Percentiles rank a stretch among this genome's conserved stretches.
Conservation (phyloP, 305 asterid genomes). For the Fraxinus dipetala region DNA sequence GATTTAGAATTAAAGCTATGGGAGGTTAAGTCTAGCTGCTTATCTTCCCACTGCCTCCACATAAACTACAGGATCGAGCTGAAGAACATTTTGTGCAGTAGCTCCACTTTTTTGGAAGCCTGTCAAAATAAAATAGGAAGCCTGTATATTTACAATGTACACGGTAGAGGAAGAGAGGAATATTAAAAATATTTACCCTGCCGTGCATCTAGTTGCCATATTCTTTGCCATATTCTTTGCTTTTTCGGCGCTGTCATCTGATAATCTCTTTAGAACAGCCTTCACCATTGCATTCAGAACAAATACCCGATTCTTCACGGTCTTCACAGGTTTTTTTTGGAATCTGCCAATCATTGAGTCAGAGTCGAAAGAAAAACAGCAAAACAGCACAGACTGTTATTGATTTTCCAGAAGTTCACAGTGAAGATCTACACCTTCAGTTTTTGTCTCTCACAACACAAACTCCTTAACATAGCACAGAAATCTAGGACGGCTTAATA, state of each 20-base stretch:
- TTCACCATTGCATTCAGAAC: conserved; percentile 79
- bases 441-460: neutral
- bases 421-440: neutral
- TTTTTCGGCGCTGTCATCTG: conserved; percentile 56
- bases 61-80: conserved; percentile 60
- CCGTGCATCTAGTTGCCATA: conserved; percentile 73
- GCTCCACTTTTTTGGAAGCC: conserved; percentile 91
- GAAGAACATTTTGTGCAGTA: conserved; percentile 88
- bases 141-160: neutral
- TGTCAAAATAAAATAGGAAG: conserved; percentile 42
- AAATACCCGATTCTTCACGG: conserved; percentile 68
- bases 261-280: conserved; percentile 67
- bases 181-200: conserved; percentile 58
- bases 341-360: conserved; percentile 30
- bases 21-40: conserved; percentile 27
- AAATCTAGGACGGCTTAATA: neutral
- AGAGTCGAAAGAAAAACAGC: neutral
- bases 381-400: neutral
- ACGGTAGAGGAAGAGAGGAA: neutral
- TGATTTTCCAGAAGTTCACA: neutral
- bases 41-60: conserved; percentile 73
- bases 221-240: conserved; percentile 62
- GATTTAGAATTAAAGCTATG: neutral
- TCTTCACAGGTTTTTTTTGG: conserved; percentile 44
- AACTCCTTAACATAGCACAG: neutral